Evolutionary conservation across 176 grass and related monocot genomes (phyloP), one percentile per base, ranked within the genome.

Genomic region (Luzula sylvatica): DNA sequence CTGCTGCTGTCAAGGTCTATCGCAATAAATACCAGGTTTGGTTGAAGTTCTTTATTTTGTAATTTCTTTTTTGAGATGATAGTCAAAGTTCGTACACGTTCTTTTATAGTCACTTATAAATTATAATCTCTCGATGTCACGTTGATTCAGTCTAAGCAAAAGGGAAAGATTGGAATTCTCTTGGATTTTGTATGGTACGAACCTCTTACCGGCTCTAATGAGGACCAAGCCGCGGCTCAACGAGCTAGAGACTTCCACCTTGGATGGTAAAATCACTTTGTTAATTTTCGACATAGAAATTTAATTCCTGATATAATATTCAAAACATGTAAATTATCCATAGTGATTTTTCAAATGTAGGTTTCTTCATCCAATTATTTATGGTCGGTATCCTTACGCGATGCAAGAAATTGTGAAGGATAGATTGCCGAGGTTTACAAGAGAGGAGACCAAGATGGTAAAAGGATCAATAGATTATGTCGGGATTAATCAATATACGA

Each of bases 131-230:
- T 2, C 9, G n/a, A n/a, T 35, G 30, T 35, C 0, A 9, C 30
- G 9, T 35, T 35, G 9, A 35, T 7, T 23, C 76, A 95, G 89
- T 38, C 47, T 21, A 45, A 66, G 32, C 89, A 95, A 13, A 88
- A 82, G 46, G 89, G 89, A 28, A 81, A 51, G 67, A 88, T 95
- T 55, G 89, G 83, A 24, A 88, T 95, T 64, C 83, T 88, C 17
- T 65, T 95, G 73, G 89, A 95, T 23, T 95, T 95, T 23, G 70
- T 80, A 7, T 88, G 89, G 89, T 95, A 88, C 0, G 83, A 88
- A 38, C 83, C 83, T 66, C 69, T 82, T 44, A 88, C 76, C 1
- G 6, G 72, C 68, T 78, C 70, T 38, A 78, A 72, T 3, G 73
- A 70, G 0, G 89, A 95, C 55, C 67, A 74, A 66, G 80, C 73